Conservation (phyloP, 1,139 yeast genomes). For the Kazachstania sp. region DNA sequence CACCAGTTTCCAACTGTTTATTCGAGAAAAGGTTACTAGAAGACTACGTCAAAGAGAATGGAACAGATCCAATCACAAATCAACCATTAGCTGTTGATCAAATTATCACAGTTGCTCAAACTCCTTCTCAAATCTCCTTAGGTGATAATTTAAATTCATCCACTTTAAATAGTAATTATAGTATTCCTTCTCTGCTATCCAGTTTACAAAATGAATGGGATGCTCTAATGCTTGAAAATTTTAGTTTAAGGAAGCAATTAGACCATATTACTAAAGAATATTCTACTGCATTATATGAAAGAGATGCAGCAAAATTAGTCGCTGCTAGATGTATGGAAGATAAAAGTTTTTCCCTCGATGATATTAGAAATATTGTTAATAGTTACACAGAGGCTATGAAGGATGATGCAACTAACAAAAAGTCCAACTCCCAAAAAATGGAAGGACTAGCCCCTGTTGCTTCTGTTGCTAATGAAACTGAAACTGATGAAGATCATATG, state of each 20-base stretch:
- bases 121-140: slow-evolving; percentile 24
- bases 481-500: neutral
- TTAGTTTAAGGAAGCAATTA: slow-evolving; percentile 65
- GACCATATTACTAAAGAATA: slow-evolving; percentile 60
- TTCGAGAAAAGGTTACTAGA: slow-evolving; percentile 59
- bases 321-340: slow-evolving; percentile 57
- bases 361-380: slow-evolving; percentile 4
- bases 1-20: slow-evolving; percentile 62
- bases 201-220: slow-evolving; percentile 88
- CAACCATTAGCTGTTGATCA: slow-evolving; percentile 54
- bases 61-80: slow-evolving; percentile 69
- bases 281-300: slow-evolving; percentile 68
- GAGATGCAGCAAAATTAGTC: slow-evolving; percentile 85
- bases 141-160: slow-evolving; percentile 22
- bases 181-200: slow-evolving; percentile 71
- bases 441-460: no score
- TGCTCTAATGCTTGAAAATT: slow-evolving; percentile 72
- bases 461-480: neutral
- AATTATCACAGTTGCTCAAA: slow-evolving; percentile 40
- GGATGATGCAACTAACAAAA: neutral
- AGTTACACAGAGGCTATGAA: neutral
- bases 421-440: neutral
- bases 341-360: slow-evolving; percentile 4
- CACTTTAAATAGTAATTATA: slow-evolving; percentile 37
- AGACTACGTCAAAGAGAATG: slow-evolving; percentile 55